A percentile compares a stretch with the other conserved stretches of the same genome.
Evolutionary conservation across 148 eudicot species (phyloP).

Genomic region (Arbutus unedo): DNA sequence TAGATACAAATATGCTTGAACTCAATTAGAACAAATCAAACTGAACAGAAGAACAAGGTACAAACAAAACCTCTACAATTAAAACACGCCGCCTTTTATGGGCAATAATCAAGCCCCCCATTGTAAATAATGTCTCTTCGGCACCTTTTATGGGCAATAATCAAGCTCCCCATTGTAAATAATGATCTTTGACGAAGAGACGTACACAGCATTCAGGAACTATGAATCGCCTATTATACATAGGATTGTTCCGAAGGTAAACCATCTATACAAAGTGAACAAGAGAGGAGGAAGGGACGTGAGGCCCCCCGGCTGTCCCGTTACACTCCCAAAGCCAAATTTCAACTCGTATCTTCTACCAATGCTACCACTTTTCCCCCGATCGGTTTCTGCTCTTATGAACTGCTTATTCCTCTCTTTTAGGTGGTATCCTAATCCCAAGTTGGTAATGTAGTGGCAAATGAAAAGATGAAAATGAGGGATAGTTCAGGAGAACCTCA

Average conservation of each 20-base stretch:
- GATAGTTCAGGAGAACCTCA: background rate
- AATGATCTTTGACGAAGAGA: background rate
- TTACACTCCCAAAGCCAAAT: background rate
- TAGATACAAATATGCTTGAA: background rate
- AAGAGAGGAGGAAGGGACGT: background rate
- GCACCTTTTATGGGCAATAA: too few species aligned
- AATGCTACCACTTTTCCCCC: background rate
- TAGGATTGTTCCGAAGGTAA: constrained; percentile 5
- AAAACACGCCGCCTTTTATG: background rate
- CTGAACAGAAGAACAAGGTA: constrained; percentile 13
- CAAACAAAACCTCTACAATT: constrained; percentile 8
- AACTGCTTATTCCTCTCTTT: background rate
- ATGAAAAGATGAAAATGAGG: background rate
- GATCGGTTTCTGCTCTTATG: background rate
- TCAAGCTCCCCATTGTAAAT: background rate
- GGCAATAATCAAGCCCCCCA: background rate
- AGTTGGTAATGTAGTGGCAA: background rate
- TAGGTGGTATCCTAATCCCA: background rate
- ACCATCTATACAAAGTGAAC: constrained; percentile 9
- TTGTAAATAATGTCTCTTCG: background rate
- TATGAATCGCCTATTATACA: constrained; percentile 1
- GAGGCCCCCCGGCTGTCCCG: background rate
- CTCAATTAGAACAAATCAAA: constrained; percentile 1
- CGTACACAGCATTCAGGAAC: background rate
- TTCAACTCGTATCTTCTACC: constrained; percentile 1